These are phyloP conservation scores for Nemophila menziesii DNA, from an alignment of 257 asterid genomes.

Conservation along the genomic window DNA sequence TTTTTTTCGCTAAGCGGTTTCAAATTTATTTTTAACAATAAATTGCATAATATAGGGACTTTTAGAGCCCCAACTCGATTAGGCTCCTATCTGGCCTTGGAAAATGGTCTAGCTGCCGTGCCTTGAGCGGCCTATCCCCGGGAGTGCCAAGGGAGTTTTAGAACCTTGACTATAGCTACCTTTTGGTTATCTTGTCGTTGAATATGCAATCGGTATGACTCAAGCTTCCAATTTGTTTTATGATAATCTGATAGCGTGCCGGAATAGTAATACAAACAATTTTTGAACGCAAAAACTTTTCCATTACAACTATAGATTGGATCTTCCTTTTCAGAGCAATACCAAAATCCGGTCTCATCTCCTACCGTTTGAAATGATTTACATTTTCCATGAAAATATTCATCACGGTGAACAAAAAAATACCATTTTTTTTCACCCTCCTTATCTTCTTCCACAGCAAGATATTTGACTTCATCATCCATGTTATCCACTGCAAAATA, in stretches of 20 bases:
- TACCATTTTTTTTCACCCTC: slow-evolving; percentile 14
- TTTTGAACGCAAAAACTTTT: slow-evolving; percentile 16
- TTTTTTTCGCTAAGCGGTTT: too few species aligned
- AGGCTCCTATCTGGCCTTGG: too few species aligned
- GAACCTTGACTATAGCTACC: slow-evolving; percentile 5
- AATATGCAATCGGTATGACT: slow-evolving; percentile 9
- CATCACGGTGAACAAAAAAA: slow-evolving; percentile 15
- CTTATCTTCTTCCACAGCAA: not conserved
- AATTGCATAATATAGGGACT: too few species aligned
- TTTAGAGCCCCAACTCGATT: too few species aligned
- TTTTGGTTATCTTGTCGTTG: not conserved
- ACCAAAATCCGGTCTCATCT: slow-evolving; percentile 19
- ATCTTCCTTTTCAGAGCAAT: slow-evolving; percentile 15
- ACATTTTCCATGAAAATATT: slow-evolving; percentile 2
- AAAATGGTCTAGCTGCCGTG: too few species aligned
- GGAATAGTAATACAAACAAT: slow-evolving; percentile 8
- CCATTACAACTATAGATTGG: slow-evolving; percentile 14
- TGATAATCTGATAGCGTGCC: slow-evolving; percentile 1
- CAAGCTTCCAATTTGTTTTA: slow-evolving; percentile 25
- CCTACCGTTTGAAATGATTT: slow-evolving; percentile 4
- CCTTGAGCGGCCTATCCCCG: too few species aligned
- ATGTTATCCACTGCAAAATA: not conserved
- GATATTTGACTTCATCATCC: too few species aligned
- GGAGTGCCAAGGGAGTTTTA: too few species aligned
- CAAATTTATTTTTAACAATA: too few species aligned